These are phyloP conservation scores for Beauveria caledonica DNA, from an alignment of 2,329 filamentous ascomycete genomes.

Conservation along the genomic window DNA sequence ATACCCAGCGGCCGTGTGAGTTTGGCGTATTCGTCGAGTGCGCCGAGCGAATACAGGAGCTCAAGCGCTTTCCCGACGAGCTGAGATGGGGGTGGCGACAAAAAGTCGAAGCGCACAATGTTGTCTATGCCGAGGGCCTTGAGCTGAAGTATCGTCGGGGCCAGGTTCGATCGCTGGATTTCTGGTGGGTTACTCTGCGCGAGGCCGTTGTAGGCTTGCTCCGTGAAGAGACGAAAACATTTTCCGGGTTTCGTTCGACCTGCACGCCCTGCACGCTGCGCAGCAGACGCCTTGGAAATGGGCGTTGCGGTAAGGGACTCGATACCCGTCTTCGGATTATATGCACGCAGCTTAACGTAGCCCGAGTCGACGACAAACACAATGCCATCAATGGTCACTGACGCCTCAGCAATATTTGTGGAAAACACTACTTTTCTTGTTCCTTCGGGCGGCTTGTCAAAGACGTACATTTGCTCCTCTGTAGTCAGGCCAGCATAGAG, in stretches of 20 bases:
- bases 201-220: constrained; percentile 57
- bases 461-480: constrained; percentile 92
- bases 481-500: constrained; percentile 83
- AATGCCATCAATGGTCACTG: constrained; percentile 87
- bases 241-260: constrained; percentile 86
- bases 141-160: constrained; percentile 79
- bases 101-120: constrained; percentile 79
- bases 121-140: constrained; percentile 96
- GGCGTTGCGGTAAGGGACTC: constrained; percentile 77
- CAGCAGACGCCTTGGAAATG: constrained; percentile 86
- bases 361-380: constrained; percentile 86
- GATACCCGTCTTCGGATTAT: constrained; percentile 76
- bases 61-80: constrained; percentile 81
- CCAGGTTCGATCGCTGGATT: constrained; percentile 85
- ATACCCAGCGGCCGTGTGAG: constrained; percentile 81
- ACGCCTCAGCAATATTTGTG: constrained; percentile 95
- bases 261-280: constrained; percentile 81
- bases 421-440: constrained; percentile 87
- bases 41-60: constrained; percentile 76
- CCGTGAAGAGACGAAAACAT: constrained; percentile 87
- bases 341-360: constrained; percentile 83
- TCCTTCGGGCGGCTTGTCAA: constrained; percentile 72
- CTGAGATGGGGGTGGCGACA: constrained; percentile 77
- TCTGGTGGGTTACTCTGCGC: constrained; percentile 73
- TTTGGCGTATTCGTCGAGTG: constrained; percentile 82